Evolutionary conservation across 192 early-diverging fungal species (phyloP).

Genomic region (Rhizophagus sp.): DNA sequence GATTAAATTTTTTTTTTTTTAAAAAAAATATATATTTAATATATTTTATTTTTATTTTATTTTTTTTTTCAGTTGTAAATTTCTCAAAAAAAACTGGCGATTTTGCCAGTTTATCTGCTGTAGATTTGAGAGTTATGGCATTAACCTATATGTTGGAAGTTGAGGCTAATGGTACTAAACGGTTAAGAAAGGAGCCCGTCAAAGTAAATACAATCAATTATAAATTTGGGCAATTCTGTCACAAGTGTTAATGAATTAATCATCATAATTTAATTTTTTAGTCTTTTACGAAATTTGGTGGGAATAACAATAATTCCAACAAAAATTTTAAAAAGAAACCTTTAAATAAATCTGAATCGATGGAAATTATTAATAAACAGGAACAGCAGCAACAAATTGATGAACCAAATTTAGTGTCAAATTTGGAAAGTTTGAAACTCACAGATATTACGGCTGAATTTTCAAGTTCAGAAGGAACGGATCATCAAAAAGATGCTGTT

Average conservation of each 20-base stretch:
- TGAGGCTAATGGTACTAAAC: constrained; percentile 68
- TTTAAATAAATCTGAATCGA: neutral
- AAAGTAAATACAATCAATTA: neutral
- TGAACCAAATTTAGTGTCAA: neutral
- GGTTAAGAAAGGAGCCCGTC: constrained; percentile 72
- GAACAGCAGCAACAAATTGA: constrained; percentile 8
- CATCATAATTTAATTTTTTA: neutral
- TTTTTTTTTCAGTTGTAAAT: constrained; percentile 59
- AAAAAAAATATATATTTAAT: neutral
- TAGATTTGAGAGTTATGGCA: constrained; percentile 90
- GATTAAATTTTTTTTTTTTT: too few species aligned
- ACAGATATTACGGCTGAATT: neutral
- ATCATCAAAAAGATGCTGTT: too few species aligned
- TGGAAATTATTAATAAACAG: constrained; percentile 2
- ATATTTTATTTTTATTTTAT: neutral
- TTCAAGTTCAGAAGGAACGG: neutral
- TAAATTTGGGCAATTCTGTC: neutral
- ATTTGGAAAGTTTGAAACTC: neutral
- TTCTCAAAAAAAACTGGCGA: constrained; percentile 94
- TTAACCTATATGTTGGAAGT: constrained; percentile 86
- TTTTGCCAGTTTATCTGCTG: constrained; percentile 71
- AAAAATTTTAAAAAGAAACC: neutral
- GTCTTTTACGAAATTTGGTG: neutral
- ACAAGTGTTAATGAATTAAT: neutral
- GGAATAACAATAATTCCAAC: neutral